Evolutionary conservation across 2,329 filamentous ascomycete species (phyloP), one percentile per base, ranked within the genome.

Genomic region (Aquanectria penicillioides): DNA sequence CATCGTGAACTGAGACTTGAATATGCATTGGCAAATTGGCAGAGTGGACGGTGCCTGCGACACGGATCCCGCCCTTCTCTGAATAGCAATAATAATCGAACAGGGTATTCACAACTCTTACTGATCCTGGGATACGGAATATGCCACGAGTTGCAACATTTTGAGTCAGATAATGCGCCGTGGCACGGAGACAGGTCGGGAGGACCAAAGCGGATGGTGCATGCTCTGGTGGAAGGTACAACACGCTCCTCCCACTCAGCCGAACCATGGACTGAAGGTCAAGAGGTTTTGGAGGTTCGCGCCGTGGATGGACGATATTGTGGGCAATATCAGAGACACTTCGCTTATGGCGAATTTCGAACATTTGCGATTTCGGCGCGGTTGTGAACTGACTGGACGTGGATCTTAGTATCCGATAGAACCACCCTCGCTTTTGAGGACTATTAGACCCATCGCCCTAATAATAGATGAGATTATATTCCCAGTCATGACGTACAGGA

Each of bases 171-270:
- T 86, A 82, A 62, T 89, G 85, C n/a, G 84, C 86, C 8, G 85
- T 87, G 9, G 88, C 88, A 38, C 88, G 85, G 44, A 91, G 80
- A 63, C 88, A 89, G 4, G 88, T 89, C 8, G 88, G 88, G 25
- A 91, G 74, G 15, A 84, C 75, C 22, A 91, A 74, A 20, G 82
- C 81, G 15, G 82, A 79, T 1, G 86, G 81, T 4, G 86, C 78
- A 65, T 88, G 85, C 50, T 87, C 86, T 3, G 77, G 64, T 1
- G 87, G 87, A 8, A 91, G 75, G 65, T 87, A 85, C 43, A 91
- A 74, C 25, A 84, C 74, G 69, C 86, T 88, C 69, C 85, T 86
- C 31, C 88, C 88, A 63, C 86, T 87, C 25, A 90, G 72, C 10
- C 86, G 81, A 15, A 89, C 81, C 65, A 91, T 80, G n/a, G 83